These are phyloP conservation scores for Yamadazyma laniorum DNA, from an alignment of 805 yeast species.

Conservation along the genomic window DNA sequence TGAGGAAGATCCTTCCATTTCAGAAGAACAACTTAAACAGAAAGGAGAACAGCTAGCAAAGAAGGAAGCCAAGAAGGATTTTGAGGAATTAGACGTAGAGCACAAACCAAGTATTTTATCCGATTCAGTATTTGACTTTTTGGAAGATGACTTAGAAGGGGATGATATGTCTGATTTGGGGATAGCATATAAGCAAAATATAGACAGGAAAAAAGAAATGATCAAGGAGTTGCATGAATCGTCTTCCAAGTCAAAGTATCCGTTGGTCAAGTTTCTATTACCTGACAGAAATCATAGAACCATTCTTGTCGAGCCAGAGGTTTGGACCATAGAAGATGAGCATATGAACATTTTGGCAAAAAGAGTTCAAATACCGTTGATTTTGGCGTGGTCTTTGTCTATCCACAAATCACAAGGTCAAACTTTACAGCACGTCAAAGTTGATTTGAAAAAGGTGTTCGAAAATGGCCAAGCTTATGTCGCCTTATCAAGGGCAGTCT, in stretches of 20 bases:
- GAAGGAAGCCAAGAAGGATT: constrained; percentile 16
- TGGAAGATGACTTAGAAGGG: constrained; percentile 21
- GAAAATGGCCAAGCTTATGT: constrained; percentile 97
- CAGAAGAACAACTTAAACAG: constrained; percentile 19
- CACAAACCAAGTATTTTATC: constrained; percentile 22
- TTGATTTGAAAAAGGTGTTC: constrained; percentile 72
- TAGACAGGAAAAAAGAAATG: constrained; percentile 48
- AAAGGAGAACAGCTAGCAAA: constrained; percentile 8
- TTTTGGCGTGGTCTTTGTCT: constrained; percentile 95
- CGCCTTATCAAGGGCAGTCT: constrained; percentile 86
- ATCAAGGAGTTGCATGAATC: constrained; percentile 41
- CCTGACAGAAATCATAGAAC: constrained; percentile 70
- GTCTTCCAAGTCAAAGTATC: constrained; percentile 53
- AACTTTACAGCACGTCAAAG: constrained; percentile 78
- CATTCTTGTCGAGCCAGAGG: constrained; percentile 78
- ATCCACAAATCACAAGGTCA: constrained; percentile 98
- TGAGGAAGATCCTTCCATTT: constrained; percentile 18
- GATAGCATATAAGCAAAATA: constrained; percentile 26
- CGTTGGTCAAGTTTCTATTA: constrained; percentile 73
- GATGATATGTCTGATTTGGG: constrained; percentile 5
- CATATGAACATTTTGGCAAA: constrained; percentile 64
- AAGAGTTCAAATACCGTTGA: constrained; percentile 78
- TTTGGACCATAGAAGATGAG: constrained; percentile 78
- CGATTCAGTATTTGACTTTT: constrained; percentile 50
- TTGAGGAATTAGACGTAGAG: constrained; percentile 13